Conservation (phyloP, 176 grass and related monocot species). For the bread wheat (Triticum aestivum) region DNA sequence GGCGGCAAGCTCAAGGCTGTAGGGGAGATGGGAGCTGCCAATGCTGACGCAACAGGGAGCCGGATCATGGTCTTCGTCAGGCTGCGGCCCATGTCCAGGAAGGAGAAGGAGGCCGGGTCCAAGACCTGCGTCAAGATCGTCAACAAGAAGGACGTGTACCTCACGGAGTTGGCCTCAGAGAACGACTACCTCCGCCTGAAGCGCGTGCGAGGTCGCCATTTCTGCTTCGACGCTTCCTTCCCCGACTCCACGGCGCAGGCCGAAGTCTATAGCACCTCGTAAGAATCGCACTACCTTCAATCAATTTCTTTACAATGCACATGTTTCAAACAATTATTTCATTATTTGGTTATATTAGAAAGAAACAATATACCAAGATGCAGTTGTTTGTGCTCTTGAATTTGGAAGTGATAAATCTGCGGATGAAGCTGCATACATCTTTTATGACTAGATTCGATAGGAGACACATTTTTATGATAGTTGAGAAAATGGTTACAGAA, state of each 20-base stretch:
- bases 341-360: not conserved
- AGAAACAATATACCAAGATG: not conserved
- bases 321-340: slow-evolving; percentile 13
- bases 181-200: slow-evolving; percentile 90
- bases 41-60: slow-evolving; percentile 38
- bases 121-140: slow-evolving; percentile 91
- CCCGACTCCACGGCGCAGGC: slow-evolving; percentile 69
- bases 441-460: not conserved
- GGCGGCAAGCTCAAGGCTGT: slow-evolving; percentile 38
- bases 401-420: slow-evolving; percentile 5
- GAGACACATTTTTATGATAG: slow-evolving; percentile 4
- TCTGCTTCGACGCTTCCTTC: slow-evolving; percentile 93
- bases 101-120: slow-evolving; percentile 70
- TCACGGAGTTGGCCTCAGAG: slow-evolving; percentile 82
- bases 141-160: slow-evolving; percentile 84
- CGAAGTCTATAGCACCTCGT: slow-evolving; percentile 86
- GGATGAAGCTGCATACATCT: not conserved
- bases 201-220: slow-evolving; percentile 80
- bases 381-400: not conserved
- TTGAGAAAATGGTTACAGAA: not conserved
- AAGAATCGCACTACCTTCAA: slow-evolving; percentile 27
- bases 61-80: slow-evolving; percentile 85
- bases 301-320: not conserved
- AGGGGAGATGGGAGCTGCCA: slow-evolving; percentile 19
- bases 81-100: slow-evolving; percentile 73